Conservation (phyloP, 345 rosid genomes). For the Erysimum cheiranthoides region DNA sequence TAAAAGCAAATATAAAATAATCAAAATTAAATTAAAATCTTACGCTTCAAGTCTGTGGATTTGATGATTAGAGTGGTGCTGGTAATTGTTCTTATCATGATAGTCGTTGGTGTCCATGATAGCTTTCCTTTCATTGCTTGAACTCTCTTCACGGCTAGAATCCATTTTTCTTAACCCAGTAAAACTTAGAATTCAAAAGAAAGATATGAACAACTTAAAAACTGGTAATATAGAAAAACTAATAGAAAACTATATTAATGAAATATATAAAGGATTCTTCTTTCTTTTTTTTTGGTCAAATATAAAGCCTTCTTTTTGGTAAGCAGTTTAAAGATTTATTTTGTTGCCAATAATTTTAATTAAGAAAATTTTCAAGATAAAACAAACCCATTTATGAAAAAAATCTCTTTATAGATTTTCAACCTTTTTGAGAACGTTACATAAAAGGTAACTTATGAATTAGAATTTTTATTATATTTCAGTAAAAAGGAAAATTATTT, state of each 20-base stretch:
- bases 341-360: not conserved
- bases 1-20: not conserved
- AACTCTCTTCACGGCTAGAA: conserved; percentile 43
- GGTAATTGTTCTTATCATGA: conserved; percentile 40
- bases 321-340: not conserved
- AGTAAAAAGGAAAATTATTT: not conserved
- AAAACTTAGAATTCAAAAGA: not conserved
- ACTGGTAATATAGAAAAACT: conserved; percentile 7
- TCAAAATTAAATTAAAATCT: not conserved
- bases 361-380: not conserved
- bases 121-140: conserved; percentile 52
- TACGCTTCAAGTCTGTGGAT: conserved; percentile 68
- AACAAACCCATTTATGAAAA: conserved; percentile 35
- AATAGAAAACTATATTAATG: not conserved
- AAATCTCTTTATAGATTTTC: conserved; percentile 31
- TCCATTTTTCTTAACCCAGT: conserved; percentile 22
- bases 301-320: not conserved
- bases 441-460: not conserved
- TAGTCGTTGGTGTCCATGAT: conserved; percentile 32
- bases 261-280: not conserved
- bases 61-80: conserved; percentile 60
- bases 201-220: not conserved
- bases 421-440: conserved; percentile 27
- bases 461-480: not conserved
- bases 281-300: too few species aligned